phyloP scores from a whole-genome alignment of 2,329 filamentous ascomycete genomes.

The Colletotrichum chlorophyti region DNA sequence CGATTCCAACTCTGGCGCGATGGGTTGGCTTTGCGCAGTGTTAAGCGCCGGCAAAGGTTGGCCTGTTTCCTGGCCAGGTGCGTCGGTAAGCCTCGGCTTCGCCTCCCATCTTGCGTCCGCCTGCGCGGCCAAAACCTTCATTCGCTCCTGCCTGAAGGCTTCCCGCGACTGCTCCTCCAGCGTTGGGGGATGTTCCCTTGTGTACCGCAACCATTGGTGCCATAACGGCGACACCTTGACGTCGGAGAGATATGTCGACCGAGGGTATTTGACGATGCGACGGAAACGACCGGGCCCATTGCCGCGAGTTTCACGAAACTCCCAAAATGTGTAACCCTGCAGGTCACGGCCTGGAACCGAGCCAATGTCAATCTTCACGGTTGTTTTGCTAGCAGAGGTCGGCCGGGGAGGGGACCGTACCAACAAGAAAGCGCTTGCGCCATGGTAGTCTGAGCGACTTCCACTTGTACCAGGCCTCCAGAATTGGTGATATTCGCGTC shows the following conservation, averaged over 20 bases:
- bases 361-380: constrained; percentile 4
- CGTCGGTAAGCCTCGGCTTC: constrained; percentile 58
- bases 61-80: constrained; percentile 36
- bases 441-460: constrained; percentile 68
- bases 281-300: constrained; percentile 55
- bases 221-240: constrained; percentile 66
- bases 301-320: constrained; percentile 62
- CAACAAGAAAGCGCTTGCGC: constrained; percentile 68
- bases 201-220: constrained; percentile 74
- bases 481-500: constrained; percentile 26
- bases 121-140: constrained; percentile 63
- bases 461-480: constrained; percentile 63
- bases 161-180: constrained; percentile 64
- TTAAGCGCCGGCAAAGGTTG: constrained; percentile 39
- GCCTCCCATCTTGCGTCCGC: constrained; percentile 71
- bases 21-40: constrained; percentile 20
- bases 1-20: constrained; percentile 23
- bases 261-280: constrained; percentile 67
- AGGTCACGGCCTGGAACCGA: constrained; percentile 63
- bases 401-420: constrained; percentile 44
- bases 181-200: constrained; percentile 59
- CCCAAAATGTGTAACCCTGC: constrained; percentile 73
- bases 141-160: constrained; percentile 55
- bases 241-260: constrained; percentile 58
- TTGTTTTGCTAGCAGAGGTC: background rate